phyloP scores from a whole-genome alignment of 2,329 filamentous ascomycete species.

The Fusarium anthophilum region DNA sequence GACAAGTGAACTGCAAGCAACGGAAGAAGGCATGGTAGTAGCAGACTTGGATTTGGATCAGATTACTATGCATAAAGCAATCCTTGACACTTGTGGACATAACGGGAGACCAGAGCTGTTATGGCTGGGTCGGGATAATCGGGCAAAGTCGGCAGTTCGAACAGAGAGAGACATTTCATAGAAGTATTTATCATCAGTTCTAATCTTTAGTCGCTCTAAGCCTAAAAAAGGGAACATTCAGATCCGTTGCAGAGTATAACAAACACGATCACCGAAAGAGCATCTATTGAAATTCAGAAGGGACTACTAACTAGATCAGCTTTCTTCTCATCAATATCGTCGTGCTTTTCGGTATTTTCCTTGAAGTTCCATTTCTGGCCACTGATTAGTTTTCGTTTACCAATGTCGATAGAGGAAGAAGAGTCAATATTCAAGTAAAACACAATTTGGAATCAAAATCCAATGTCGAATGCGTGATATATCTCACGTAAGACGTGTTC shows the following conservation, averaged over 20 bases:
- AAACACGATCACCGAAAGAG: not conserved
- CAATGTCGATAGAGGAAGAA: not conserved
- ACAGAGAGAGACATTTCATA: not conserved
- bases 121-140: not conserved
- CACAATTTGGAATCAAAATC: not conserved
- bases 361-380: not conserved
- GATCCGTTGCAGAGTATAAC: not conserved
- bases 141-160: not conserved
- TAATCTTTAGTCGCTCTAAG: not conserved
- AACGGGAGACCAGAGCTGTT: not conserved
- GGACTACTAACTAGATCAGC: not conserved
- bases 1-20: not conserved
- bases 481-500: not conserved
- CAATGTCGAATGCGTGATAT: not conserved
- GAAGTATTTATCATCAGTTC: not conserved
- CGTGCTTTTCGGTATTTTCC: not conserved
- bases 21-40: not conserved
- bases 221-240: not conserved
- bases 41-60: not conserved
- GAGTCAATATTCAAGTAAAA: accelerated
- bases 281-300: not conserved
- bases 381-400: not conserved
- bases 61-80: not conserved
- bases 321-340: not conserved
- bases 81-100: not conserved